Evolutionary conservation across 1,139 yeast genomes (phyloP), one percentile per base, ranked within the genome.

Genomic region (Taphrina pruni): DNA sequence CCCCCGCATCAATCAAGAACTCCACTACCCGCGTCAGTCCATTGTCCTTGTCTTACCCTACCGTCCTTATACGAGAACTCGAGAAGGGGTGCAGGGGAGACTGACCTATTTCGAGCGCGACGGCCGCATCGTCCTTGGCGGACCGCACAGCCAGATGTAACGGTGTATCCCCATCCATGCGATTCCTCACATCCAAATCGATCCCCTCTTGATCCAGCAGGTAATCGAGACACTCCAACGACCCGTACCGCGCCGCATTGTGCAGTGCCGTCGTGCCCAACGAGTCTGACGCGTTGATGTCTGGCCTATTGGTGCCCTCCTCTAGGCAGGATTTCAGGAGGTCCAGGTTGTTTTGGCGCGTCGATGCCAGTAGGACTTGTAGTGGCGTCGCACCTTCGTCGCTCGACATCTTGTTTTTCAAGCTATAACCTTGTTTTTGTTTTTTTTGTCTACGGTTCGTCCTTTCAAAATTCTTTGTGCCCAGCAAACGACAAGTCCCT

Each of bases 151-250:
- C 96, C 73, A 85, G 81, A 79, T 94, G 98, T 74, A 94, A 83
- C 11, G 99, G 98, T 0, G 98, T 91, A 73, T 90, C 93, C 46
- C 92, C 92, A 65, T 87, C 89, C 57, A 84, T 73, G 56, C 87
- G 82, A 77, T 90, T 90, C 60, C 80, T 78, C 0, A 96, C 94
- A 77, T 94, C 97, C 55, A 93, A 87, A 75, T 92, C 97, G 35
- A 93, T 93, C 1, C 96, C 97, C 72, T 90, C 96, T 70, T 88
- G 87, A 77, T 94, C 98, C 72, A 94, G 82, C 39, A 94, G 81
- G 61, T 83, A 81, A 76, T 94, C 98, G 76, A 94, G 82, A 56
- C 90, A 90, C 75, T 92, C 97, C 69, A 77, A 75, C 70, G 91
- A 86, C 1, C 98, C 98, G 73, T 86, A 83, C 72, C 83, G 83